A percentile compares a stretch with the other conserved stretches of the same genome.
phyloP scores from a whole-genome alignment of 371 early-diverging fungal genomes.

The Circinella umbellata region DNA sequence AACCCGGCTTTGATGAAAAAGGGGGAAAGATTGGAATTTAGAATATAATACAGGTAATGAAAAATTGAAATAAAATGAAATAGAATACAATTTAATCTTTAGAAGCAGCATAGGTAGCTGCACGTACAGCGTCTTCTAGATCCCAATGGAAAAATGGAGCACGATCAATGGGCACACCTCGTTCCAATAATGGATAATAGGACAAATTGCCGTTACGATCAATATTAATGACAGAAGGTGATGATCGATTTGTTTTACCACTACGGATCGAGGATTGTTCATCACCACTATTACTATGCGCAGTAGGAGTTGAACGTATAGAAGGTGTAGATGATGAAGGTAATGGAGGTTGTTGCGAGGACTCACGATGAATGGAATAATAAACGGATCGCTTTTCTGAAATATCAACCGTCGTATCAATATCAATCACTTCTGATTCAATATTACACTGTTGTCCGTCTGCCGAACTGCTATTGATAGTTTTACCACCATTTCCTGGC shows the following conservation, averaged over 20 bases:
- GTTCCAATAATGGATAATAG: slow-evolving; percentile 14
- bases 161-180: slow-evolving; percentile 28
- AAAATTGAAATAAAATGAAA: too few species aligned
- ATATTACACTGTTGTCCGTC: background rate
- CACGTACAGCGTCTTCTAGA: slow-evolving; percentile 38
- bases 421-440: slow-evolving; percentile 4
- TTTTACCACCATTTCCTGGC: background rate
- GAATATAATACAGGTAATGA: too few species aligned
- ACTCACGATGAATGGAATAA: slow-evolving; percentile 6
- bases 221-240: slow-evolving; percentile 12
- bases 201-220: slow-evolving; percentile 6
- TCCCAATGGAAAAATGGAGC: slow-evolving; percentile 43
- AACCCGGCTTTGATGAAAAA: background rate
- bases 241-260: background rate
- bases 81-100: background rate
- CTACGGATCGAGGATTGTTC: background rate
- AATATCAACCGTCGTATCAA: background rate
- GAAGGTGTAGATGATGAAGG: background rate
- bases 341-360: background rate
- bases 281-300: background rate
- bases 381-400: slow-evolving; percentile 15
- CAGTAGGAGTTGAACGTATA: slow-evolving; percentile 6
- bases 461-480: background rate
- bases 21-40: background rate
- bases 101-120: slow-evolving; percentile 18